Evolutionary conservation across 2,329 filamentous ascomycete species (phyloP).

Genomic region (Zalaria sp.): DNA sequence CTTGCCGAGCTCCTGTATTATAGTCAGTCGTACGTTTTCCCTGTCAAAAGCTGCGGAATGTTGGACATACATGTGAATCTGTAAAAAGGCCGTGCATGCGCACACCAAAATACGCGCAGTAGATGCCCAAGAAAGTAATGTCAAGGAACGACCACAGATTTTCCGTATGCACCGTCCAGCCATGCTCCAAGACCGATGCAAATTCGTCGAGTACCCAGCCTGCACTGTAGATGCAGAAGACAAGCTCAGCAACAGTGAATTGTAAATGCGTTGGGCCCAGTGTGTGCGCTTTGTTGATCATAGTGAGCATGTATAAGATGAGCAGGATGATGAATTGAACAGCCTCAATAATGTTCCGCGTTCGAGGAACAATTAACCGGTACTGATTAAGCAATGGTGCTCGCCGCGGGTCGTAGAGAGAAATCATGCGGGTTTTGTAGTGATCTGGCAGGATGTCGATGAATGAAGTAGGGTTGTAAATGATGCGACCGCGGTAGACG

Average conservation of each 20-base stretch:
- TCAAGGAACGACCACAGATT: slow-evolving; percentile 84
- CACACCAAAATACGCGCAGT: slow-evolving; percentile 51
- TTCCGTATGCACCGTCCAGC: slow-evolving; percentile 71
- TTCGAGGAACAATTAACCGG: slow-evolving; percentile 67
- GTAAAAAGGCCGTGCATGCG: slow-evolving; percentile 50
- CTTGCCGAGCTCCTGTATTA: slow-evolving; percentile 31
- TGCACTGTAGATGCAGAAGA: slow-evolving; percentile 59
- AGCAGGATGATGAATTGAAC: slow-evolving; percentile 60
- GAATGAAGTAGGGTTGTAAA: slow-evolving; percentile 70
- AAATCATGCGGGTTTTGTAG: slow-evolving; percentile 73
- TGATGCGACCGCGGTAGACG: slow-evolving; percentile 66
- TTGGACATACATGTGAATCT: slow-evolving; percentile 20
- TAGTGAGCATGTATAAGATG: slow-evolving; percentile 54
- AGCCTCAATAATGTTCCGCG: slow-evolving; percentile 60
- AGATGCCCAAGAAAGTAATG: slow-evolving; percentile 62
- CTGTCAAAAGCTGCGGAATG: slow-evolving; percentile 1
- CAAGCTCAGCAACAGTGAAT: slow-evolving; percentile 40
- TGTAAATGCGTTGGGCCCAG: slow-evolving; percentile 17
- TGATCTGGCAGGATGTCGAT: slow-evolving; percentile 75
- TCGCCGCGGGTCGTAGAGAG: slow-evolving; percentile 62
- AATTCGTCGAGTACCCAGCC: slow-evolving; percentile 72
- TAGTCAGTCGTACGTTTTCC: neutral
- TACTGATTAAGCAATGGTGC: slow-evolving; percentile 74
- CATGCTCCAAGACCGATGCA: slow-evolving; percentile 61
- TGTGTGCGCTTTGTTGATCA: slow-evolving; percentile 51